phyloP scores from a whole-genome alignment of 306 rosid genomes.

The Vachellia collinsii region DNA sequence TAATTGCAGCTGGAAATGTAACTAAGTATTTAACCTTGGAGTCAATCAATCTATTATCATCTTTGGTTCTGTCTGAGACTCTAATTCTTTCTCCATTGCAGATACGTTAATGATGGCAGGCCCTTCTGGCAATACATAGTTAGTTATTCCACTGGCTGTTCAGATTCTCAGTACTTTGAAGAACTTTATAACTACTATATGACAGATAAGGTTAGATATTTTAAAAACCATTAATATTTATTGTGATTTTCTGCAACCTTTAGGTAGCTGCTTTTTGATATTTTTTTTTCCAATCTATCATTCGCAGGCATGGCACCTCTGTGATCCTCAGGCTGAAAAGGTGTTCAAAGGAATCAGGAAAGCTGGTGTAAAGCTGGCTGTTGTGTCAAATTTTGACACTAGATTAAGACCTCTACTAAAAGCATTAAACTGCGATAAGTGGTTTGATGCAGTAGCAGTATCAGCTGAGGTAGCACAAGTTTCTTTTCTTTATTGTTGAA shows the following conservation, averaged over 20 bases:
- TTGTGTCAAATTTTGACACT: conserved; percentile 94
- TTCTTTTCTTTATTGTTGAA: conserved; percentile 14
- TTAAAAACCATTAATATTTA: conserved; percentile 4
- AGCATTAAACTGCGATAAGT: conserved; percentile 77
- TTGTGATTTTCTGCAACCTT: background rate
- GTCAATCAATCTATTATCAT: conserved; percentile 12
- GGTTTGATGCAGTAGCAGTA: conserved; percentile 98
- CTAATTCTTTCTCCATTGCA: conserved; percentile 44
- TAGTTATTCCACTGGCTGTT: conserved; percentile 87
- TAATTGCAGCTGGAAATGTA: conserved; percentile 7
- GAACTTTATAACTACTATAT: conserved; percentile 83
- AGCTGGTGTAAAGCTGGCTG: conserved; percentile 81
- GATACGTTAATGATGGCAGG: conserved; percentile 93
- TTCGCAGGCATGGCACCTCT: conserved; percentile 92
- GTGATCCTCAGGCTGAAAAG: conserved; percentile 81
- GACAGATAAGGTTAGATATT: conserved; percentile 74
- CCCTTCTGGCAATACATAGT: conserved; percentile 99
- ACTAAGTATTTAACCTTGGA: background rate
- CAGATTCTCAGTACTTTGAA: conserved; percentile 94
- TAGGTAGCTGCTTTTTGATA: conserved; percentile 22
- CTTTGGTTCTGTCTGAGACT: conserved; percentile 16
- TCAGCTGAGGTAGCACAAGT: conserved; percentile 80
- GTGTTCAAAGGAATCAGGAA: conserved; percentile 74
- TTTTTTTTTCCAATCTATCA: conserved; percentile 23
- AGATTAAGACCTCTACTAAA: conserved; percentile 82